Percentiles rank a stretch among this genome's conserved stretches.
phyloP scores from a whole-genome alignment of 2,329 filamentous ascomycete species.

The Daldinia sp. region DNA sequence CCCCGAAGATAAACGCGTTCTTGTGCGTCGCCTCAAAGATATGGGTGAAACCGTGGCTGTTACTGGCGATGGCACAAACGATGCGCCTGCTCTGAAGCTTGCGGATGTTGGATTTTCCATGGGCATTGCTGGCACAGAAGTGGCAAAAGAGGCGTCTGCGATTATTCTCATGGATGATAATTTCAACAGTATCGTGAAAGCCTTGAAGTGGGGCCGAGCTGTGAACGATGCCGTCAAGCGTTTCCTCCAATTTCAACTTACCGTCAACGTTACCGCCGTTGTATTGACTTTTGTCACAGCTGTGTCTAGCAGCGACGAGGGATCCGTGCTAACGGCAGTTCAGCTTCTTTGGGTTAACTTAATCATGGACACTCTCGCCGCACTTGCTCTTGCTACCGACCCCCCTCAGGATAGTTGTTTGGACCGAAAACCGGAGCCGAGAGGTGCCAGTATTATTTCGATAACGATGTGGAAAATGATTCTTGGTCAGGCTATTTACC shows the following conservation, averaged over 20 bases:
- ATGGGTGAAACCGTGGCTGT: conserved; percentile 81
- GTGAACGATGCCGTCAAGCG: conserved; percentile 82
- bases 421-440: conserved; percentile 73
- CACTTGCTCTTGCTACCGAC: conserved; percentile 87
- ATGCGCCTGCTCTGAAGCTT: conserved; percentile 81
- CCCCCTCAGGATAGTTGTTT: conserved; percentile 85
- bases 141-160: conserved; percentile 84
- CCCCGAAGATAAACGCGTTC: conserved; percentile 78
- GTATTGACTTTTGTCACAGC: conserved; percentile 87
- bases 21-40: conserved; percentile 76
- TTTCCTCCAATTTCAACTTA: conserved; percentile 80
- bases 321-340: conserved; percentile 84
- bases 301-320: conserved; percentile 72
- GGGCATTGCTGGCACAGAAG: conserved; percentile 84
- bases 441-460: conserved; percentile 73
- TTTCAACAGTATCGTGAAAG: conserved; percentile 86
- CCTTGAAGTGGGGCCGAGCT: conserved; percentile 80
- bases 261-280: conserved; percentile 92
- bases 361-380: conserved; percentile 96
- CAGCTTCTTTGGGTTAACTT: conserved; percentile 96
- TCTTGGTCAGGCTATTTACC: conserved; percentile 88
- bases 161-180: conserved; percentile 91
- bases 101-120: conserved; percentile 87
- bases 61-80: conserved; percentile 85
- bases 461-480: conserved; percentile 99